Conservation (phyloP, 2,329 filamentous ascomycete genomes). For the Colletotrichum sp. region DNA sequence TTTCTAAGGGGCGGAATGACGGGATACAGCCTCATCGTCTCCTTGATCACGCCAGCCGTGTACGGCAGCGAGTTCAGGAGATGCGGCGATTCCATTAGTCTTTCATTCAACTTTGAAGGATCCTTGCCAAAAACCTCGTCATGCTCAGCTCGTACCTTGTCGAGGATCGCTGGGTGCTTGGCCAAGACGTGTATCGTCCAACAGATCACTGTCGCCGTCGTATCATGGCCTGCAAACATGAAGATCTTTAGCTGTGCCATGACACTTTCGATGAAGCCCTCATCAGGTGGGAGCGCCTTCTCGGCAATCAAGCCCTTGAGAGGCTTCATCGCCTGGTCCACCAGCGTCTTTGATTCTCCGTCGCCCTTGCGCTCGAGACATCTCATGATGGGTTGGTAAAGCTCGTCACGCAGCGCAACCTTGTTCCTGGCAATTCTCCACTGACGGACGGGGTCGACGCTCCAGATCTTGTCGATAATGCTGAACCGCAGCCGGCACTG, state of each 20-base stretch:
- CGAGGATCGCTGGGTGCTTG: conserved; percentile 26
- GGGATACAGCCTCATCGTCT: conserved; percentile 57
- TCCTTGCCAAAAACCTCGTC: conserved; percentile 28
- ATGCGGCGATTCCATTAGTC: conserved; percentile 42
- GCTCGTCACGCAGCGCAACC: background rate
- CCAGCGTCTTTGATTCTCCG: conserved; percentile 22
- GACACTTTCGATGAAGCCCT: conserved; percentile 28
- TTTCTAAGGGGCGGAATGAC: conserved; percentile 45
- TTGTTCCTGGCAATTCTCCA: background rate
- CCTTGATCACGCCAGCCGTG: conserved; percentile 59
- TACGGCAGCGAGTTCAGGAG: conserved; percentile 55
- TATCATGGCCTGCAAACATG: conserved; percentile 43
- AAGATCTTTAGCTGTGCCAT: conserved; percentile 39
- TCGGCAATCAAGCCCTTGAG: background rate
- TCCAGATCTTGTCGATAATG: background rate
- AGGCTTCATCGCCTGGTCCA: conserved; percentile 28
- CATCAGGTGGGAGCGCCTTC: background rate
- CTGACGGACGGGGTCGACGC: background rate
- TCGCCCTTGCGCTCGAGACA: background rate
- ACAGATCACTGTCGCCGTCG: conserved; percentile 37
- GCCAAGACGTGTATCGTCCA: conserved; percentile 29
- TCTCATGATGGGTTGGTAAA: background rate
- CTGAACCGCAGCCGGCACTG: background rate
- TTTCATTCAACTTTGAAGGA: conserved; percentile 34
- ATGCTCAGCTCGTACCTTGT: conserved; percentile 31